phyloP scores from a whole-genome alignment of 139 green algal species.

The Closterium sp. region DNA sequence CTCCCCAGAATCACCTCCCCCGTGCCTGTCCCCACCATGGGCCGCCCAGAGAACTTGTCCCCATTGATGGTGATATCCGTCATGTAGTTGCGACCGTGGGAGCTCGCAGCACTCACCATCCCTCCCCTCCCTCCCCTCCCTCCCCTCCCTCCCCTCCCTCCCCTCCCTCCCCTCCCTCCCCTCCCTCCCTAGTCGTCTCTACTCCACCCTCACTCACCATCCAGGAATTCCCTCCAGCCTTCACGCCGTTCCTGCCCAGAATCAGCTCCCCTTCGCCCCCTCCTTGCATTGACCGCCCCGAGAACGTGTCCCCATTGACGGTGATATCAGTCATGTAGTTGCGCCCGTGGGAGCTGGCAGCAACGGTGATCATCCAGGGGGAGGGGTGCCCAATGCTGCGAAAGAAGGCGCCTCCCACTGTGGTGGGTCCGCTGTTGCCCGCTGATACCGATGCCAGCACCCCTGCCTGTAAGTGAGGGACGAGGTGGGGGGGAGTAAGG shows the following conservation, averaged over 20 bases:
- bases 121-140: no score
- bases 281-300: neutral
- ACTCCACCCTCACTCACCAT: no score
- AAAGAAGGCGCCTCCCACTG: neutral
- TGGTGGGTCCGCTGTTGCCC: neutral
- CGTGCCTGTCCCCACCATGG: neutral
- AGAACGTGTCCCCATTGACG: neutral
- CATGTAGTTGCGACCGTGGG: no score
- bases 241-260: neutral
- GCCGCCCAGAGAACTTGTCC: no score
- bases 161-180: no score
- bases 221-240: neutral
- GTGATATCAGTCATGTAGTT: neutral
- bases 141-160: no score
- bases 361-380: neutral
- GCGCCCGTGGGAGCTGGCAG: neutral
- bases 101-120: no score
- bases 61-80: no score
- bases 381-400: neutral
- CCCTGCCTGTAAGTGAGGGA: no score
- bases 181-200: no score
- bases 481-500: no score
- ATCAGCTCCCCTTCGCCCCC: neutral
- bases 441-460: neutral
- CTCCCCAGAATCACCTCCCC: no score